These are phyloP conservation scores for Naganishia cerealis DNA, from an alignment of 1,284 basidiomycete genomes.

Conservation along the genomic window DNA sequence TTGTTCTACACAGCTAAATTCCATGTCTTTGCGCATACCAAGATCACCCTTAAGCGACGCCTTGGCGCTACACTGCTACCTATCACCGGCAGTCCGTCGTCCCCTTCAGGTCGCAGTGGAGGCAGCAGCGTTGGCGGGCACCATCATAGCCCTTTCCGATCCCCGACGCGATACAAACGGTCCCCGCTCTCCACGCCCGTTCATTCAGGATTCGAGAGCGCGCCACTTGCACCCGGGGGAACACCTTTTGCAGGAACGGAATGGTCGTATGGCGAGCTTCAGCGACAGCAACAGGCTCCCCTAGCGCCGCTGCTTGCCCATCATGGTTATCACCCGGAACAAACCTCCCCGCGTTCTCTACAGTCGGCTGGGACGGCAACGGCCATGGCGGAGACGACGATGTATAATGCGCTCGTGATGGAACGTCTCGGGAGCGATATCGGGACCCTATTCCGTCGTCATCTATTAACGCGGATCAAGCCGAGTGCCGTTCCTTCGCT, in stretches of 20 bases:
- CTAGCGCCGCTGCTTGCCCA: background rate
- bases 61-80: background rate
- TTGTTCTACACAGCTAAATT: slow-evolving; percentile 28
- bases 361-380: background rate
- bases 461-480: slow-evolving; percentile 9
- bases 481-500: background rate
- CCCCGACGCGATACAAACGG: slow-evolving; percentile 2
- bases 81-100: background rate
- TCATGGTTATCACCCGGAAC: slow-evolving; percentile 1
- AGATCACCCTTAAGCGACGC: slow-evolving; percentile 20
- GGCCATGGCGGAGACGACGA: background rate
- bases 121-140: background rate
- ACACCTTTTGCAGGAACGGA: background rate
- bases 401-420: slow-evolving; percentile 33
- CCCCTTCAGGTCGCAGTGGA: background rate
- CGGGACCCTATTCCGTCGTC: slow-evolving; percentile 24
- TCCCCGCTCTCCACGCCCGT: slow-evolving; percentile 28
- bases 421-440: slow-evolving; percentile 30
- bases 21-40: slow-evolving; percentile 25
- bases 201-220: slow-evolving; percentile 2
- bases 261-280: slow-evolving; percentile 2
- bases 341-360: background rate
- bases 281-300: background rate
- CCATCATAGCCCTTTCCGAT: slow-evolving; percentile 1
- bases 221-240: no score